These are phyloP conservation scores for Galerina sulciceps DNA, from an alignment of 768 basidiomycete species.

Conservation along the genomic window DNA sequence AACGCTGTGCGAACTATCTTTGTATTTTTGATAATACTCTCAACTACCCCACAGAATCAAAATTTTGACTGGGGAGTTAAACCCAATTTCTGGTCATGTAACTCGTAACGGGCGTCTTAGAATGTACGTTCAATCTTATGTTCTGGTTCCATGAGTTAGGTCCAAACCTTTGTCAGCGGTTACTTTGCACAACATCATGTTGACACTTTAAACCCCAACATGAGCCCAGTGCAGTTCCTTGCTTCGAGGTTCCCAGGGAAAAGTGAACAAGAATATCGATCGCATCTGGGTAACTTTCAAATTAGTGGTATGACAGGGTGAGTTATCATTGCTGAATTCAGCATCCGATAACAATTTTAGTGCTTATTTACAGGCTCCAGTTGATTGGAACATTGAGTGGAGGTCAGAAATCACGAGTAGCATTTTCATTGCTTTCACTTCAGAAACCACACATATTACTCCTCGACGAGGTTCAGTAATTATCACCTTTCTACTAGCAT, in stretches of 20 bases:
- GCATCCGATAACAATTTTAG: neutral
- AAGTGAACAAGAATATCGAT: constrained; percentile 94
- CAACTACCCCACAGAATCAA: constrained; percentile 69
- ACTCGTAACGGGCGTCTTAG: constrained; percentile 91
- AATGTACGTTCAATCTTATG: constrained; percentile 54
- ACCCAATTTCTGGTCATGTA: constrained; percentile 76
- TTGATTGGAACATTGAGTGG: constrained; percentile 90
- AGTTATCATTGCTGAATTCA: constrained; percentile 17
- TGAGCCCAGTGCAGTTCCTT: constrained; percentile 95
- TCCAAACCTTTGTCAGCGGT: constrained; percentile 49
- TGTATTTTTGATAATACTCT: constrained; percentile 2
- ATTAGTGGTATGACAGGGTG: constrained; percentile 96
- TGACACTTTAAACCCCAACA: constrained; percentile 79
- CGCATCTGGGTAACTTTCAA: constrained; percentile 96
- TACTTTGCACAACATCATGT: constrained; percentile 98
- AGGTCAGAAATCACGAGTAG: constrained; percentile 96
- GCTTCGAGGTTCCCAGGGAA: constrained; percentile 92
- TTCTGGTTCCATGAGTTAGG: neutral
- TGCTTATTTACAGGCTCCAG: constrained; percentile 59
- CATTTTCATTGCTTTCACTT: constrained; percentile 86
- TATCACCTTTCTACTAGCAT: neutral
- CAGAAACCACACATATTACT: constrained; percentile 91
- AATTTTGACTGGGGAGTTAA: constrained; percentile 83
- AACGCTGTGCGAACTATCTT: constrained; percentile 64
- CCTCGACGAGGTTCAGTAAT: constrained; percentile 84